Evolutionary conservation across 140 eudicot species (phyloP).

Genomic region (Flaveria floridana): DNA sequence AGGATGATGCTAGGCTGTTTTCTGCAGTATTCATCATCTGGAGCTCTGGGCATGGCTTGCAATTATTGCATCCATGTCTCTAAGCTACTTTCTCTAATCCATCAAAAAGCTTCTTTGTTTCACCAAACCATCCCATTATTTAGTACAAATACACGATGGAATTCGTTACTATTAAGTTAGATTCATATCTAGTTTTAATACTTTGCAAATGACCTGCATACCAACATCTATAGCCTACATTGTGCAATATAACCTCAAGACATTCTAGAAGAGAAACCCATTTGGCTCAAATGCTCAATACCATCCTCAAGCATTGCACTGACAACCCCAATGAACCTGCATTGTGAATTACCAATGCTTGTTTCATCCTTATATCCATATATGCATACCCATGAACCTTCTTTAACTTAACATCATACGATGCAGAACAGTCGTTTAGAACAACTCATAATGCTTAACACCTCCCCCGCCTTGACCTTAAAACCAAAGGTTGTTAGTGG

Average conservation of each 20-base stretch:
- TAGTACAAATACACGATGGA: slow-evolving; percentile 74
- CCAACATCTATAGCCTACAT: slow-evolving; percentile 63
- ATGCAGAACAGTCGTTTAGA: slow-evolving; percentile 53
- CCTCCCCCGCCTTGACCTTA: no score
- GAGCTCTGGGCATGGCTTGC: slow-evolving; percentile 62
- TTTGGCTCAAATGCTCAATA: slow-evolving; percentile 44
- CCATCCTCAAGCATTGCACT: slow-evolving; percentile 59
- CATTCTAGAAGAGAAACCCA: slow-evolving; percentile 60
- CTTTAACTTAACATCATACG: slow-evolving; percentile 41
- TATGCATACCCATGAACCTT: slow-evolving; percentile 64
- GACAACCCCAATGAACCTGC: slow-evolving; percentile 57
- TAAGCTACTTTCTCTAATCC: slow-evolving; percentile 54
- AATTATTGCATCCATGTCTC: slow-evolving; percentile 83
- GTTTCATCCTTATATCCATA: slow-evolving; percentile 55
- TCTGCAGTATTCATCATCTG: slow-evolving; percentile 56
- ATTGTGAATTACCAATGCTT: slow-evolving; percentile 65
- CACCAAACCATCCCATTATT: slow-evolving; percentile 52
- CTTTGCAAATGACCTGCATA: slow-evolving; percentile 59
- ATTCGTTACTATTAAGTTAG: slow-evolving; percentile 45
- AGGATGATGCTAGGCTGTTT: slow-evolving; percentile 49
- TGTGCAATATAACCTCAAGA: slow-evolving; percentile 65
- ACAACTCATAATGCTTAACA: slow-evolving; percentile 17
- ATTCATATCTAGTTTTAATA: slow-evolving; percentile 53
- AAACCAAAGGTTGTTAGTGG: no score
- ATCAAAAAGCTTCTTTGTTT: slow-evolving; percentile 71